Evolutionary conservation across 148 eudicot genomes (phyloP), one percentile per base, ranked within the genome.

Genomic region (Cornus controversa): DNA sequence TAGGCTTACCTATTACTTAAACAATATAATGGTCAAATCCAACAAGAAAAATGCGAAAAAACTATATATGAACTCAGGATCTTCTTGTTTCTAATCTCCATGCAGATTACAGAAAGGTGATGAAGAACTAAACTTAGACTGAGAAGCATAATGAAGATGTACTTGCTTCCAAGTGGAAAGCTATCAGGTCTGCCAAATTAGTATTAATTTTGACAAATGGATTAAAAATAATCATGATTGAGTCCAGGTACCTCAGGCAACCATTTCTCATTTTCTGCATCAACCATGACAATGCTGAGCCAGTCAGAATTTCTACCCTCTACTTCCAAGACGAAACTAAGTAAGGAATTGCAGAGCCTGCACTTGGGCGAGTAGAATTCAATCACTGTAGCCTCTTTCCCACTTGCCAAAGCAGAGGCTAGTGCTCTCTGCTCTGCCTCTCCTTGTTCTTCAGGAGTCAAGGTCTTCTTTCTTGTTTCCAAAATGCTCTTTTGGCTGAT

Each of bases 291-390:
- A 75, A 96, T 80, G 66, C 88, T 91, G 24, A 96, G 92, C 99
- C 99, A 96, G 63, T 90, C 88, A 25, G 83, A 75, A 74, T 96
- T 93, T 80, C 91, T 83, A 58, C 78, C 90, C 86, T 93, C 97
- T 60, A 96, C 85, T 69, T 96, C 95, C 68, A 31, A 6, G 16
- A 93, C 98, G 82, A 93, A 96, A 26, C 67, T 73, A n/a, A 88
- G 84, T 74, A 96, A 85, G 0, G 98, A 96, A 90, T 87, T 92
- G 79, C 99, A 96, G 64, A 96, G 93, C 14, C 86, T 83, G 71
- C 99, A 96, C 58, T 91, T 96, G 2, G 97, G 99, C 0, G 98
- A 91, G 81, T 96, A 96, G 60, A 93, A 93, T 66, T 96, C 97
- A 10, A 96, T 26, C 58, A 96, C 80, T 0, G 99, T 96, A 18